phyloP scores from a whole-genome alignment of 208 protist species.

The Leishmania tarentolae region DNA sequence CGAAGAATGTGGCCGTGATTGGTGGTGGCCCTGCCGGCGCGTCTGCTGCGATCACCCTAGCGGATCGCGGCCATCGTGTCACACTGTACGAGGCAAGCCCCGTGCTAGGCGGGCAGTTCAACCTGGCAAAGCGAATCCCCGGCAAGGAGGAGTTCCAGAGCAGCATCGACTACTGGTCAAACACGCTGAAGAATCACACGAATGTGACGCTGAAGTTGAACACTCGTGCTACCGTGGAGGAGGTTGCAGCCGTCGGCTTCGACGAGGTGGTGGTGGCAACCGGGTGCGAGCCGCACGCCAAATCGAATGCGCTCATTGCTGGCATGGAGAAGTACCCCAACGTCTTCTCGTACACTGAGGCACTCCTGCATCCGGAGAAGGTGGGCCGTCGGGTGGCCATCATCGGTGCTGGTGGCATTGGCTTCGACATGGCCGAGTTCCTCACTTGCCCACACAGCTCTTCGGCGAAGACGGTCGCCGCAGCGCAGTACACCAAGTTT shows the following conservation, averaged over 20 bases:
- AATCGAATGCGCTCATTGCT: conserved; percentile 46
- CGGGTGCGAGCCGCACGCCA: conserved; percentile 69
- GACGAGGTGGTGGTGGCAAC: conserved; percentile 90
- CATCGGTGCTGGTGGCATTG: conserved; percentile 93
- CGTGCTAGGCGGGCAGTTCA: conserved; percentile 92
- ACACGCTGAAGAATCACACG: conserved; percentile 60
- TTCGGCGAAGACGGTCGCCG: conserved; percentile 24
- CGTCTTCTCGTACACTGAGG: conserved; percentile 87
- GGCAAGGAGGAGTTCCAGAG: conserved; percentile 94
- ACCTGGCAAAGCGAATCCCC: conserved; percentile 91
- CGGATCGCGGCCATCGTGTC: conserved; percentile 88
- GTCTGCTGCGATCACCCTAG: conserved; percentile 83
- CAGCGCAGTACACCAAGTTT: conserved; percentile 32
- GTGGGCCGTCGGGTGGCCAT: conserved; percentile 84
- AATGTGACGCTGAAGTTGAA: conserved; percentile 77
- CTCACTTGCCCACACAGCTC: conserved; percentile 41
- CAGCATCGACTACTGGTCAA: conserved; percentile 90
- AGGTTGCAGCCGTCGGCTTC: conserved; percentile 66
- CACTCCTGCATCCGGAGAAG: conserved; percentile 54
- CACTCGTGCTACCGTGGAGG: conserved; percentile 68
- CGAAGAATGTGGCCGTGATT: conserved; percentile 88
- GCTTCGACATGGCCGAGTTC: conserved; percentile 92
- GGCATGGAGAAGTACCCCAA: conserved; percentile 65
- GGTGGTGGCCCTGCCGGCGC: conserved; percentile 92
- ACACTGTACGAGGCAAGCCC: conserved; percentile 83